Evolutionary conservation across 2,329 filamentous ascomycete genomes (phyloP), one percentile per base, ranked within the genome.

Genomic region (Colletotrichum gigasporum): DNA sequence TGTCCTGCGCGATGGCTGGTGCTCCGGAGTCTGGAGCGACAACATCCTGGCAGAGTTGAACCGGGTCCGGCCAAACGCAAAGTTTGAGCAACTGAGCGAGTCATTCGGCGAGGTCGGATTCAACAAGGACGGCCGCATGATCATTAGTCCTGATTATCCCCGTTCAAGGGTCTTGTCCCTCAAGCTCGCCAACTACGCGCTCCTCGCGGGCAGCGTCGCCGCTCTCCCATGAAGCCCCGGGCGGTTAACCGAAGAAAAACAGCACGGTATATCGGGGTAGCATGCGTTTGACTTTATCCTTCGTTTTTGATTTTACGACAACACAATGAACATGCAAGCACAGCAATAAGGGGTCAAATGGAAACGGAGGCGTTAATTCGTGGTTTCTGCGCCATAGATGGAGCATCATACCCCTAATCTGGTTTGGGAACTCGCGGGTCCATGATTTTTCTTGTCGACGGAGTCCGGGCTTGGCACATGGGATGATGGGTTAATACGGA

Each of bases 21-120:
- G 88, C 69, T 88, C 86, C 1, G 91, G 91, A 5, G 84, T 94
- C 2, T 94, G 91, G 91, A 93, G 88, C 72, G 86, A 90, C 8
- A 74, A 79, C 7, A 92, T 93, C 45, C 78, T 93, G 9, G 78
- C 84, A 22, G 83, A 87, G 61, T 82, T 94, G 55, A 80, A 82
- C 30, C 79, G 81, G 35, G 83, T 86, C 11, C 84, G 90, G 5
- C 90, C 90, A 0, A 74, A 79, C 2, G 84, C 84, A 3, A 76
- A 79, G 2, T 93, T 90, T 70, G 80, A 85, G 42, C 86, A 91
- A 68, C 80, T 92, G 58, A 82, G 84, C 11, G 89, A 92, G 55
- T 87, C 83, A 2, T 89, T 92, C 63, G 87, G 87, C 42, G 85
- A 87, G 67, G 80, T 88, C 9, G 79, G 82, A 12, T 83, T 85